A percentile compares a stretch with the other conserved stretches of the same genome.
phyloP scores from a whole-genome alignment of 345 rosid genomes.

The Limnanthes douglasii region DNA sequence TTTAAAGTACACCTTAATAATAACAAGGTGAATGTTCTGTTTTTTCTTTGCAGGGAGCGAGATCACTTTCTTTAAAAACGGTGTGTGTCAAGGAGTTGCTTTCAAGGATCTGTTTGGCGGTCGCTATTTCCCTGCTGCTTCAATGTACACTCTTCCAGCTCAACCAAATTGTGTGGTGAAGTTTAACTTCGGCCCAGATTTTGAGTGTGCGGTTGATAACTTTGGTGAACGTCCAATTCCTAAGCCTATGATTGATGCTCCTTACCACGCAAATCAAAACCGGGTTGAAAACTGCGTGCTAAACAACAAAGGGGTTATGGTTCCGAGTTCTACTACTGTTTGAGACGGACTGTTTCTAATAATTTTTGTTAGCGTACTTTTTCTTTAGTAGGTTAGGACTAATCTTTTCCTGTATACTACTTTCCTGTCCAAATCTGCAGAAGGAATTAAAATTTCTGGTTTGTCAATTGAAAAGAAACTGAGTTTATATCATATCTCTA shows the following conservation, averaged over 20 bases:
- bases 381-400: constrained; percentile 17
- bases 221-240: constrained; percentile 64
- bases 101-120: constrained; percentile 73
- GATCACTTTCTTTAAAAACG: constrained; percentile 88
- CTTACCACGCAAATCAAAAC: constrained; percentile 52
- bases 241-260: constrained; percentile 63
- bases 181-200: constrained; percentile 91
- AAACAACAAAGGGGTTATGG: too few relatives aligned
- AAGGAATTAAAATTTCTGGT: constrained; percentile 8
- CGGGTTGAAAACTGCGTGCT: constrained; percentile 40
- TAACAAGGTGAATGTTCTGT: constrained; percentile 2
- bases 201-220: constrained; percentile 51
- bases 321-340: too few relatives aligned
- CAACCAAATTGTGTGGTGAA: constrained; percentile 76
- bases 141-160: constrained; percentile 92
- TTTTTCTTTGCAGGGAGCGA: constrained; percentile 60
- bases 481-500: too few relatives aligned
- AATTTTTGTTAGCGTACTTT: constrained; percentile 5
- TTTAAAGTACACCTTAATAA: too few relatives aligned
- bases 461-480: constrained; percentile 1
- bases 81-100: constrained; percentile 82
- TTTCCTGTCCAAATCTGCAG: constrained; percentile 7
- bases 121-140: constrained; percentile 94
- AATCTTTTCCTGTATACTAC: constrained; percentile 15
- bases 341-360: too few relatives aligned